Base-by-base conservation (phyloP, 345 rosid species). In the Cardamine chenopodiifolia region DNA sequence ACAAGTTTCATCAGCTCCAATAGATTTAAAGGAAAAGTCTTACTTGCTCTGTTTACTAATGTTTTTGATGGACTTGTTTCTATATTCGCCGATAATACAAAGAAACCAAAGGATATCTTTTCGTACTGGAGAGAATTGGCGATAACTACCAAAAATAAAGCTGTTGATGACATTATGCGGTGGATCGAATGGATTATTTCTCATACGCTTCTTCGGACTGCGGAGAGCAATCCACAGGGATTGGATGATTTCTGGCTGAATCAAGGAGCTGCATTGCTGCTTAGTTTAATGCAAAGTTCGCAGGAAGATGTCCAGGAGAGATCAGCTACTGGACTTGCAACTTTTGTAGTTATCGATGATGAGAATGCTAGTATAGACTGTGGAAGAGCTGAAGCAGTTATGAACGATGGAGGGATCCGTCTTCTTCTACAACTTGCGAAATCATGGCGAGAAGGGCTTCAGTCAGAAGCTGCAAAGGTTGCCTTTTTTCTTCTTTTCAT, bases 221-320 rank as follows among this genome's bases (percentile, higher is more conserved):
- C 97, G 1, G 93, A 89, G 84, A 84, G 85, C 77, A 91, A 85
- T 54, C 89, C 97, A 47, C 86, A 82, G 59, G 91, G 89, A 37
- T 78, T 89, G 29, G 88, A 89, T 80, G 71, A 81, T 20, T 91
- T 91, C 78, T 91, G 95, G 97, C 85, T 91, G 70, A 91, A 86
- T 73, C 95, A 91, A 82, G 97, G 97, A 59, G 95, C 88, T 15
- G 65, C 85, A 37, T 68, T 91, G 78, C 73, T 91, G 80, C 91
- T 91, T 35, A 78, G 84, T 73, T 83, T 91, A 62, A 87, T 87
- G 89, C 91, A 86, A 77, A 87, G 93, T 73, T 73, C 84, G 32
- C 95, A 89, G 83, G 97, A 89, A 71, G 97, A 91, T 77, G 92
- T 89, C 71, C 95, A 87, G 67, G 97, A 91, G 74, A 85, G 92